These are phyloP conservation scores for Tephrocybe sp. DNA, from an alignment of 768 basidiomycete species.

Conservation along the genomic window DNA sequence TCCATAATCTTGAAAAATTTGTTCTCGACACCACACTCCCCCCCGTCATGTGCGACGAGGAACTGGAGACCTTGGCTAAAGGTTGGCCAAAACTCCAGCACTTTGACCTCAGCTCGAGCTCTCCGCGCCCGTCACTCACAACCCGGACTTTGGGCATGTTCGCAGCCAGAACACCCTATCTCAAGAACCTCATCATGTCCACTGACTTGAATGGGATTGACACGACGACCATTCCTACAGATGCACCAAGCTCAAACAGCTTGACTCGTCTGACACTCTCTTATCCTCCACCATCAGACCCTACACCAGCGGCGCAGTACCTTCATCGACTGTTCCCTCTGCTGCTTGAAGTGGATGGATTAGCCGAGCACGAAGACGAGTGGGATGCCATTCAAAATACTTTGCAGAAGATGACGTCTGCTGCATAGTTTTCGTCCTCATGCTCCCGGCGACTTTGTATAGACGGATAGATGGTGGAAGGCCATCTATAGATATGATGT, in stretches of 20 bases:
- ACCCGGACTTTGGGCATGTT: slow-evolving; percentile 25
- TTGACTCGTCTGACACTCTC: slow-evolving; percentile 35
- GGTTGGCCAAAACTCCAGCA: slow-evolving; percentile 46
- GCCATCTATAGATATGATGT: slow-evolving; percentile 69
- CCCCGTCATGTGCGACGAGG: slow-evolving; percentile 34
- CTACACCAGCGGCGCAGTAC: slow-evolving; percentile 22
- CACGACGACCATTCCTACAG: background rate
- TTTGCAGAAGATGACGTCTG: background rate
- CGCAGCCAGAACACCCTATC: slow-evolving; percentile 23
- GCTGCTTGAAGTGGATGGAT: slow-evolving; percentile 33
- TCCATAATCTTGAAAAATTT: slow-evolving; percentile 32
- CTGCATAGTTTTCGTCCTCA: background rate
- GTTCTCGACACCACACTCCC: slow-evolving; percentile 39
- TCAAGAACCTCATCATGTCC: slow-evolving; percentile 32
- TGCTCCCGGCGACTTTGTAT: background rate
- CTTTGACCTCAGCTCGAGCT: slow-evolving; percentile 37
- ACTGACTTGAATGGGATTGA: slow-evolving; percentile 17
- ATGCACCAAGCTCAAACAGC: slow-evolving; percentile 18
- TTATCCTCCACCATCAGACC: slow-evolving; percentile 27
- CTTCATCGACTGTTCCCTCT: slow-evolving; percentile 39
- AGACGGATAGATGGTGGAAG: slow-evolving; percentile 63
- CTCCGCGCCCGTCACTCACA: slow-evolving; percentile 22
- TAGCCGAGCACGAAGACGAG: slow-evolving; percentile 28
- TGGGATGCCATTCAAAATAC: slow-evolving; percentile 20
- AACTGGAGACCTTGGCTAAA: slow-evolving; percentile 32